phyloP scores from a whole-genome alignment of 2,329 filamentous ascomycete species.

The Pseudocercospora macadamiae region DNA sequence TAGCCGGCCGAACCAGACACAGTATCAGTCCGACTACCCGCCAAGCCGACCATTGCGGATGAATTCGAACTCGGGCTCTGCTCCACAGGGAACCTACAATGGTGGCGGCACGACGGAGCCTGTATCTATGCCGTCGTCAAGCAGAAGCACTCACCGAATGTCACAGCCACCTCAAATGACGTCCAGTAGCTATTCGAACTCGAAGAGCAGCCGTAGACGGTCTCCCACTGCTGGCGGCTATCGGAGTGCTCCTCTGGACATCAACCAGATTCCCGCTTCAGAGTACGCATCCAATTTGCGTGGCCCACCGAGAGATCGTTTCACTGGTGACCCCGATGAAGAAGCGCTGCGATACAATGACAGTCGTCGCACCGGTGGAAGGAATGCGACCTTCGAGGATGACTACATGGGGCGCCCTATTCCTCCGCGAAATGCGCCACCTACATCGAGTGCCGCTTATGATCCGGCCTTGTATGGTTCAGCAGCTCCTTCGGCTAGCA shows the following conservation, averaged over 20 bases:
- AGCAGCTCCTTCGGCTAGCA: constrained; percentile 11
- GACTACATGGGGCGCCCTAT: constrained; percentile 21
- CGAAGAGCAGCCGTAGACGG: constrained; percentile 27
- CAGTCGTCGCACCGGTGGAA: constrained; percentile 12
- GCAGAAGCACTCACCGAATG: constrained; percentile 25
- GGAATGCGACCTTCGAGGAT: constrained; percentile 25
- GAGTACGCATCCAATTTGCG: constrained; percentile 35
- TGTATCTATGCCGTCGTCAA: constrained; percentile 26
- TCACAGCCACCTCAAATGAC: constrained; percentile 17
- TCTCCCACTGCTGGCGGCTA: constrained; percentile 29
- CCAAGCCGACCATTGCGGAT: constrained; percentile 13
- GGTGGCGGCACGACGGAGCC: constrained; percentile 23
- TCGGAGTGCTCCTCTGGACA: constrained; percentile 32
- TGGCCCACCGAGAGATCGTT: constrained; percentile 24
- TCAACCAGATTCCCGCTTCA: constrained; percentile 28
- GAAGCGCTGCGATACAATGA: constrained; percentile 18
- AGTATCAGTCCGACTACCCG: constrained; percentile 20
- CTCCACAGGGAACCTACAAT: constrained; percentile 23
- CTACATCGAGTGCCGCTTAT: constrained; percentile 17
- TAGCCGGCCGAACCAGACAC: constrained; percentile 16
- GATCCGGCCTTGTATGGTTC: constrained; percentile 24
- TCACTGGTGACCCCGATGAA: constrained; percentile 23
- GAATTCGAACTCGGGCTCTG: constrained; percentile 19
- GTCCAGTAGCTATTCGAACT: constrained; percentile 17
- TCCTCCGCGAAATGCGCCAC: constrained; percentile 20